phyloP scores from a whole-genome alignment of 1,139 yeast species.

The Fermentozyma sake region DNA sequence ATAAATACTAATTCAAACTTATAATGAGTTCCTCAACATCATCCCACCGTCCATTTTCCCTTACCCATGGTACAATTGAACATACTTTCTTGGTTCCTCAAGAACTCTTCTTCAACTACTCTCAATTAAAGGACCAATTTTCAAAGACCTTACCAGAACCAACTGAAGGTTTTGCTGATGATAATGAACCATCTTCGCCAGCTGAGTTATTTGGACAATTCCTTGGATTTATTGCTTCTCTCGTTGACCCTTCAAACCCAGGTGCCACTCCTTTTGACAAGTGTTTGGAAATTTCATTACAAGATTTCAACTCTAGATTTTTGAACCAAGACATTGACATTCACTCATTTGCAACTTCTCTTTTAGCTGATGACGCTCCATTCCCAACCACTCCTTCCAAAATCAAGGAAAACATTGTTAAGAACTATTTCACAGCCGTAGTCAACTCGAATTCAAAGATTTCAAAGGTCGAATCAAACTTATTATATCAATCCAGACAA shows the following conservation, averaged over 20 bases:
- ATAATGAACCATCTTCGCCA: conserved; percentile 84
- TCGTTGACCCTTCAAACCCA: conserved; percentile 39
- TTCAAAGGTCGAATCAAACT: conserved; percentile 40
- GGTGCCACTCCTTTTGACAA: conserved; percentile 50
- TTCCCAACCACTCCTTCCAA: conserved; percentile 67
- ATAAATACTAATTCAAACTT: no score
- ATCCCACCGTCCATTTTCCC: conserved; percentile 62
- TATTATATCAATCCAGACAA: conserved; percentile 42
- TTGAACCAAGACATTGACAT: conserved; percentile 59
- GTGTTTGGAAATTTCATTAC: conserved; percentile 63
- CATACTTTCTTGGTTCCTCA: conserved; percentile 86
- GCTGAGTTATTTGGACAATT: conserved; percentile 84
- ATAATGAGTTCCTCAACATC: conserved; percentile 16
- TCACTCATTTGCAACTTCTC: conserved; percentile 78
- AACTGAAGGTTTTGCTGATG: conserved; percentile 82
- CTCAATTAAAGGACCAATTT: conserved; percentile 87
- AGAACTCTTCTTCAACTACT: conserved; percentile 69
- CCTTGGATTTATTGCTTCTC: conserved; percentile 69
- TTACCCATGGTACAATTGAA: conserved; percentile 83
- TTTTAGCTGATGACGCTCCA: conserved; percentile 41
- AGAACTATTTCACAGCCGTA: conserved; percentile 66
- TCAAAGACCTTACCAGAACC: conserved; percentile 70
- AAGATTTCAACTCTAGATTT: conserved; percentile 81
- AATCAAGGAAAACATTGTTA: conserved; percentile 62
- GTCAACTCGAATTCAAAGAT: conserved; percentile 39